A percentile compares a stretch with the other conserved stretches of the same genome.
phyloP scores from a whole-genome alignment of 148 eudicot genomes.

The Linanthus parryae region DNA sequence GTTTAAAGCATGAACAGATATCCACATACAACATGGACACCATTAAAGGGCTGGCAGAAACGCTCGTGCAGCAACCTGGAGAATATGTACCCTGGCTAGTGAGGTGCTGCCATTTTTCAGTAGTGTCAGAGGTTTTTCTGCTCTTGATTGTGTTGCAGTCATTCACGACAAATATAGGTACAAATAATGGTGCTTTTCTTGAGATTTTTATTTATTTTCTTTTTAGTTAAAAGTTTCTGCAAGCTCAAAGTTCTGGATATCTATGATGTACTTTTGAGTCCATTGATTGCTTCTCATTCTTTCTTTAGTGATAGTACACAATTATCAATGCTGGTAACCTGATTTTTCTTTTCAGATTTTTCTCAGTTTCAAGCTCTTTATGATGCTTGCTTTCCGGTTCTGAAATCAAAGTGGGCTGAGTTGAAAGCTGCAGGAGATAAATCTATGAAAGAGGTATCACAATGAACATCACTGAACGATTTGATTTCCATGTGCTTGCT shows the following conservation, averaged over 20 bases:
- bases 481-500: background rate
- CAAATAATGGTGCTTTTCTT: background rate
- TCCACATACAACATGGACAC: conserved; percentile 39
- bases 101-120: conserved; percentile 42
- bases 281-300: background rate
- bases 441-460: conserved; percentile 39
- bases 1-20: conserved; percentile 23
- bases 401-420: conserved; percentile 50
- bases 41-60: conserved; percentile 43
- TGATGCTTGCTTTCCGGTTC: conserved; percentile 43
- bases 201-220: background rate
- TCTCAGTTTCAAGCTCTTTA: conserved; percentile 22
- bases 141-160: conserved; percentile 61
- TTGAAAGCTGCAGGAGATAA: conserved; percentile 27
- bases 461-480: background rate
- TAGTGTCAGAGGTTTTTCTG: conserved; percentile 58
- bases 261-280: background rate
- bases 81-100: conserved; percentile 62
- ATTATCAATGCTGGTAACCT: background rate
- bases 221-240: background rate
- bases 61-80: conserved; percentile 28
- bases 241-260: background rate
- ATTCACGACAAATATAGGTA: conserved; percentile 39
- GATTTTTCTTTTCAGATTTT: conserved; percentile 19
- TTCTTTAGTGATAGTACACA: conserved; percentile 1